Conservation (phyloP, 108 stramenopile species). For the Epithemia pelagica region DNA sequence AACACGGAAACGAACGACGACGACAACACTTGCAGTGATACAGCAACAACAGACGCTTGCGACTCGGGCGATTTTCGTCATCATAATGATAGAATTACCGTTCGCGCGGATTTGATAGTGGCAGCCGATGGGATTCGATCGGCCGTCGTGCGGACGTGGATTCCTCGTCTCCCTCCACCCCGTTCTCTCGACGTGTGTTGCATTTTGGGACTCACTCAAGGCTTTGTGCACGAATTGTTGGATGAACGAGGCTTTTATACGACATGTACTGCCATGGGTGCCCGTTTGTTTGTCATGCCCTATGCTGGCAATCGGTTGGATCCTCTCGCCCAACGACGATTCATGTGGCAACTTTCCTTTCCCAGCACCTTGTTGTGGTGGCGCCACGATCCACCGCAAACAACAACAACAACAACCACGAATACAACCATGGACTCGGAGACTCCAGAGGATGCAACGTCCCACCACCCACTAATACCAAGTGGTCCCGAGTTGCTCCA, state of each 20-base stretch:
- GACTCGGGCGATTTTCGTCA: neutral
- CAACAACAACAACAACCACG: too few species aligned
- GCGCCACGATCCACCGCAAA: too few species aligned
- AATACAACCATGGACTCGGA: neutral
- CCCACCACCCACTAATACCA: neutral
- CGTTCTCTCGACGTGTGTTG: conserved; percentile 55
- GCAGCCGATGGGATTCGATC: conserved; percentile 84
- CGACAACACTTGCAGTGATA: too few species aligned
- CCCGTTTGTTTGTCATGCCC: conserved; percentile 85
- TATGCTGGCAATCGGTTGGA: conserved; percentile 25
- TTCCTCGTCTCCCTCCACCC: conserved; percentile 21
- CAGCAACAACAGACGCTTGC: neutral
- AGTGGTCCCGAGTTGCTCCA: conserved; percentile 25
- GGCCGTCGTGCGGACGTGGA: conserved; percentile 34
- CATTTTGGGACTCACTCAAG: conserved; percentile 61
- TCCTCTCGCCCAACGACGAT: conserved; percentile 14
- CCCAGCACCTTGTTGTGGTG: neutral
- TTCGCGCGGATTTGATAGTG: conserved; percentile 59
- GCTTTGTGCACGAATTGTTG: conserved; percentile 51
- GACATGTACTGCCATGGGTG: conserved; percentile 29
- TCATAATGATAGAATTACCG: neutral
- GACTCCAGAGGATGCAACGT: neutral
- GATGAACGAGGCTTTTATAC: conserved; percentile 84
- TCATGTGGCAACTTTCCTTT: conserved; percentile 88
- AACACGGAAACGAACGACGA: neutral